Percentiles rank a stretch among this genome's conserved stretches.
These are phyloP conservation scores for Phytophthora sp. DNA, from an alignment of 352 stramenopile genomes.

Conservation along the genomic window DNA sequence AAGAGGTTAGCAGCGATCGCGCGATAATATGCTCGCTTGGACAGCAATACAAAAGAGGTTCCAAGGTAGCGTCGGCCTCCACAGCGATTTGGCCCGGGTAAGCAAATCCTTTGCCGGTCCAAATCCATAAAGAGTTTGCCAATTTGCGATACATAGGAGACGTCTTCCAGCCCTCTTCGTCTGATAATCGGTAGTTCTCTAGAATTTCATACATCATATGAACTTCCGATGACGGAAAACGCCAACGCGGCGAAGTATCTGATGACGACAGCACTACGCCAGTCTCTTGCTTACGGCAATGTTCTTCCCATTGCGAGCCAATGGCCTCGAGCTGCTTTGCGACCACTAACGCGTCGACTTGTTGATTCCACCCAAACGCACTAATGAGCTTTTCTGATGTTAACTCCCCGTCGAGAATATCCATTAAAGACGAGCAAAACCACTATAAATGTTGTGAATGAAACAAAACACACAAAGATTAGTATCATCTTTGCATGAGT, in stretches of 20 bases:
- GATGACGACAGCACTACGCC: not conserved
- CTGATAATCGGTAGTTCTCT: conserved; percentile 39
- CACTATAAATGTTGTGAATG: conserved; percentile 45
- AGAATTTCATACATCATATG: conserved; percentile 64
- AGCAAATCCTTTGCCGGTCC: conserved; percentile 68
- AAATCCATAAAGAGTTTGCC: conserved; percentile 62
- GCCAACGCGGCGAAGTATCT: conserved; percentile 19
- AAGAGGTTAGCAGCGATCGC: conserved; percentile 57
- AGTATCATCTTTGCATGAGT: conserved; percentile 11
- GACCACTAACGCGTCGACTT: conserved; percentile 47
- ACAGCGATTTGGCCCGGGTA: conserved; percentile 60
- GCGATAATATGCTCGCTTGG: conserved; percentile 67
- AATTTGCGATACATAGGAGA: conserved; percentile 48
- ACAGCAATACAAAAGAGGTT: conserved; percentile 66
- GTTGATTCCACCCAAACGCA: conserved; percentile 66
- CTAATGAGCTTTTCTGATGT: conserved; percentile 53
- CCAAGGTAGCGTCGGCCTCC: conserved; percentile 46
- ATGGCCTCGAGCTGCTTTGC: conserved; percentile 64
- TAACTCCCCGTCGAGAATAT: conserved; percentile 66
- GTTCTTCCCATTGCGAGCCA: conserved; percentile 39
- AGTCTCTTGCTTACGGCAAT: conserved; percentile 20
- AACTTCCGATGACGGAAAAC: conserved; percentile 53
- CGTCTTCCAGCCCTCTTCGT: conserved; percentile 38
- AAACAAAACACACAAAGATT: conserved; percentile 9
- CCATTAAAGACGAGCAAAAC: conserved; percentile 58